Evolutionary conservation across 768 basidiomycete genomes (phyloP), one percentile per base, ranked within the genome.

Genomic region (Russula olivacea): DNA sequence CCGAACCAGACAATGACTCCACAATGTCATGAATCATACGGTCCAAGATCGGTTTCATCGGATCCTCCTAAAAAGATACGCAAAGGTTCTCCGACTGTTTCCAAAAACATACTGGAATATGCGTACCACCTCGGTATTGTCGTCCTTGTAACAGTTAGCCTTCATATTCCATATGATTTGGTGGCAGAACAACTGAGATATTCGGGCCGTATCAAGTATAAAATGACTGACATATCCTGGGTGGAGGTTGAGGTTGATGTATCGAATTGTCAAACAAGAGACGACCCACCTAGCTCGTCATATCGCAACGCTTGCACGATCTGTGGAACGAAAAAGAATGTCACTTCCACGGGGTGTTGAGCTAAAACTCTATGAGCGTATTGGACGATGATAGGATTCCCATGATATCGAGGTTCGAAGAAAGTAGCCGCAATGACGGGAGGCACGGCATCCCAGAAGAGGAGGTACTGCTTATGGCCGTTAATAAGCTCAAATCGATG

Each of bases 141-240:
- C 97, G 69, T 94, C 96, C 69, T 89, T 92, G 73, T 86, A 97
- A 65, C 91, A 93, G 70, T 99, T 99, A 5, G 97, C 97, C 70
- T 96, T 96, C 97, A 98, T 98, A 73, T 98, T 99, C 97, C 97
- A 99, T 65, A 99, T 92, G 66, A 98, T 98, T 76, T 99, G 97
- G 72, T 99, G 97, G 71, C 97, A 99, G 78, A 99, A 99, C 25
- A 93, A 75, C 72, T 96, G 95, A 2, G 96, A 98, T 57, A 98
- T 93, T 76, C 92, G 96, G 8, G 96, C 89, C 0, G 95, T 97
- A 76, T 98, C 95, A 67, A 94, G 93, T 68, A 98, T 92, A 80
- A 98, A 99, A 23, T 87, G 85, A 61, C 89, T 84, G 32, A 98
- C 93, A 74, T 98, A 98, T 19, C 92, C 96, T 95, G 56, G 8